Percentiles rank a stretch among this genome's conserved stretches.
phyloP scores from a whole-genome alignment of 2,329 filamentous ascomycete genomes.

The Paraphoma sp. region DNA sequence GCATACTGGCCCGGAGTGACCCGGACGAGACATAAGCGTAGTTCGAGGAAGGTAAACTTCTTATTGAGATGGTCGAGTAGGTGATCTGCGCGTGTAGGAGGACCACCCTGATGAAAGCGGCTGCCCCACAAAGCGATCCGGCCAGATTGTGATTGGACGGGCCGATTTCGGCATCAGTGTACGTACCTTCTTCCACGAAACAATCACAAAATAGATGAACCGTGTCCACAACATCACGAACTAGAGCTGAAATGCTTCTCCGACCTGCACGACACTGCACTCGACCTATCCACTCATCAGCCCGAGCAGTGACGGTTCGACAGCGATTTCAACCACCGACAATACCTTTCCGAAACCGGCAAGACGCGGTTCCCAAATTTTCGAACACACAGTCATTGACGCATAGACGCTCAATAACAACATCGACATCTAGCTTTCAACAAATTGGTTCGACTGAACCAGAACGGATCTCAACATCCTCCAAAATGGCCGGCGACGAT shows the following conservation, averaged over 20 bases:
- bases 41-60: not conserved
- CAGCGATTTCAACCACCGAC: conserved; percentile 20
- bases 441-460: conserved; percentile 27
- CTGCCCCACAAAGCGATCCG: conserved; percentile 6
- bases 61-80: not conserved
- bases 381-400: conserved; percentile 31
- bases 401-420: conserved; percentile 24
- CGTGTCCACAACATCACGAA: conserved; percentile 7
- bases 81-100: too few relatives aligned
- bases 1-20: not conserved
- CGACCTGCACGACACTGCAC: conserved; percentile 22
- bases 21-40: not conserved
- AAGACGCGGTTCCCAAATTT: conserved; percentile 38
- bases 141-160: conserved; percentile 23
- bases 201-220: conserved; percentile 14
- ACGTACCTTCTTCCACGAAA: conserved; percentile 12
- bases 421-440: conserved; percentile 20
- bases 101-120: not conserved
- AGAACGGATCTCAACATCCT: conserved; percentile 33
- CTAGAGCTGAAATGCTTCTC: conserved; percentile 25
- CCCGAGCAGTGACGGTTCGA: conserved; percentile 27
- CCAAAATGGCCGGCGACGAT: conserved; percentile 38
- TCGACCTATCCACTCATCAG: conserved; percentile 20
- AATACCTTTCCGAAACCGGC: conserved; percentile 38
- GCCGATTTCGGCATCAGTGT: conserved; percentile 26